phyloP scores from a whole-genome alignment of 2,329 filamentous ascomycete genomes.

The Didymella keratinophila region DNA sequence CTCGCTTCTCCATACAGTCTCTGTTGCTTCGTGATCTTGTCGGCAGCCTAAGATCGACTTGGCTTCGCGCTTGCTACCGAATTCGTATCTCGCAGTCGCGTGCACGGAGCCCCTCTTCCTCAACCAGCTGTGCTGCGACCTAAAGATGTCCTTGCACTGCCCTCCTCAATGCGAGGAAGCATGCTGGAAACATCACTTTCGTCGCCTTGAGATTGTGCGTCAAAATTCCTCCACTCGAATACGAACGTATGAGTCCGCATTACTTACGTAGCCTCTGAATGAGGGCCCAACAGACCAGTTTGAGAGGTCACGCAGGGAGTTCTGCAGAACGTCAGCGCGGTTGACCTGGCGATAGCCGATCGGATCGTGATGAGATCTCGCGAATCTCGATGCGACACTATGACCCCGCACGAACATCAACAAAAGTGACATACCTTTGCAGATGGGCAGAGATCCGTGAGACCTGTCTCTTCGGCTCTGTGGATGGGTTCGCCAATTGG shows the following conservation, averaged over 20 bases:
- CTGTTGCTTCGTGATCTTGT: background rate
- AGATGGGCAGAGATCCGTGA: conserved; percentile 25
- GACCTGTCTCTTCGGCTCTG: conserved; percentile 23
- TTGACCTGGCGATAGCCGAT: background rate
- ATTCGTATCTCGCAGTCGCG: background rate
- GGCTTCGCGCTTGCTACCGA: background rate
- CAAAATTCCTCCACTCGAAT: conserved; percentile 30
- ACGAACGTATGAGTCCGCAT: conserved; percentile 35
- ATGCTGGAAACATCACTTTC: background rate
- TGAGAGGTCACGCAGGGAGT: conserved; percentile 23
- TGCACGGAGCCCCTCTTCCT: background rate
- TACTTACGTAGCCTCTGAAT: conserved; percentile 34
- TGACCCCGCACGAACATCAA: background rate
- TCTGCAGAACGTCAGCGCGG: conserved; percentile 1
- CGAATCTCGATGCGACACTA: background rate
- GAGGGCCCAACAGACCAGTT: conserved; percentile 36
- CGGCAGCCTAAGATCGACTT: background rate
- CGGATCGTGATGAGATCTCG: background rate
- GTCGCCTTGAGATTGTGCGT: background rate
- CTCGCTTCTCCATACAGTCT: background rate
- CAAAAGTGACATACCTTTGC: conserved; percentile 23
- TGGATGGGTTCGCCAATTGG: conserved; percentile 20
- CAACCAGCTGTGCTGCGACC: background rate
- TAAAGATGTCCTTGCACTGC: background rate
- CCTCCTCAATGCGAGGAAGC: background rate